These are phyloP conservation scores for Rossbeevera mucosa DNA, from an alignment of 768 basidiomycete species.

Conservation along the genomic window DNA sequence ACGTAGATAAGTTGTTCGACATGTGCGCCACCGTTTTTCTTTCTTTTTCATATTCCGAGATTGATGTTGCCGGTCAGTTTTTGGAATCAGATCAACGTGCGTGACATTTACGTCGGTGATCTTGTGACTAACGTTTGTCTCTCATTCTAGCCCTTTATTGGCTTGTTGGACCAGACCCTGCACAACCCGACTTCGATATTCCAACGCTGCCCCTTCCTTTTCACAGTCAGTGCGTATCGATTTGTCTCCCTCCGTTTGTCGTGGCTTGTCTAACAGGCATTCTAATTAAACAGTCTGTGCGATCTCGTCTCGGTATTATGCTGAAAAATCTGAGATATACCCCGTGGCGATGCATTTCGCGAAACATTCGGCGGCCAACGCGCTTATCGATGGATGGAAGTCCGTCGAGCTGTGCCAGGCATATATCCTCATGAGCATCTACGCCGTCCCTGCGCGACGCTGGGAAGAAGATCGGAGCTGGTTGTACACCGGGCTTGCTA, in stretches of 20 bases:
- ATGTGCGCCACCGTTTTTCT: conserved; percentile 49
- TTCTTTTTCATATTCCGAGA: not conserved
- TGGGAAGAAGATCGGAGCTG: conserved; percentile 93
- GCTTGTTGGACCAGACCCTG: conserved; percentile 72
- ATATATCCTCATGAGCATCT: conserved; percentile 83
- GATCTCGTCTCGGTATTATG: conserved; percentile 75
- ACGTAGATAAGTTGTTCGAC: conserved; percentile 79
- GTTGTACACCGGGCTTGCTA: conserved; percentile 84
- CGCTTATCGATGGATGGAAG: conserved; percentile 76
- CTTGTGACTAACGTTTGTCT: conserved; percentile 2
- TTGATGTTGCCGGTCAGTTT: conserved; percentile 43
- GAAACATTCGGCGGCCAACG: conserved; percentile 75
- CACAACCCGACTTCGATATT: conserved; percentile 79
- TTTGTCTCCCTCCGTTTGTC: not conserved
- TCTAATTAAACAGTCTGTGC: conserved; percentile 61
- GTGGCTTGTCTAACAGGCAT: not conserved
- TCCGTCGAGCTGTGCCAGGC: conserved; percentile 89
- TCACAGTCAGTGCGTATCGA: conserved; percentile 68
- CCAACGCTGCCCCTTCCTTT: conserved; percentile 83
- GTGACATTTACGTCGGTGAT: conserved; percentile 14
- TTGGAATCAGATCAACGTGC: conserved; percentile 64
- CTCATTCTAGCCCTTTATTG: conserved; percentile 51
- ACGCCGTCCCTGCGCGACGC: conserved; percentile 69
- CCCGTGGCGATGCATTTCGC: conserved; percentile 88
- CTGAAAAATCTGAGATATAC: conserved; percentile 78